Percentiles rank a stretch among this genome's conserved stretches.
Evolutionary conservation across 768 basidiomycete species (phyloP).

Genomic region (Kwoniella dendrophila): DNA sequence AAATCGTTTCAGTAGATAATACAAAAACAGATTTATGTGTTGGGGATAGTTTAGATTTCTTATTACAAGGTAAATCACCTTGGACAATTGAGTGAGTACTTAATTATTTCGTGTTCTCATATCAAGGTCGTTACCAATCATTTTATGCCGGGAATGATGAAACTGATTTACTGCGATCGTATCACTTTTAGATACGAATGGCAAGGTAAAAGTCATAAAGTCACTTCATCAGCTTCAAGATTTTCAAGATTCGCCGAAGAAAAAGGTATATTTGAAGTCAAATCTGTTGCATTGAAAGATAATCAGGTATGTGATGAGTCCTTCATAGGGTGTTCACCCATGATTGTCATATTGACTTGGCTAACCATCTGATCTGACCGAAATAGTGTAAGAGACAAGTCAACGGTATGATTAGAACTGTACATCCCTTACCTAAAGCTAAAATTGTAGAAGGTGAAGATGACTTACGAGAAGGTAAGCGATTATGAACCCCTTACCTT

Average conservation of each 20-base stretch:
- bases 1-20: conserved; percentile 80
- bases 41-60: conserved; percentile 85
- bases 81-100: conserved; percentile 71
- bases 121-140: too few species aligned
- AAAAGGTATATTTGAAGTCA: conserved; percentile 79
- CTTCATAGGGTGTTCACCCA: neutral
- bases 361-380: too few species aligned
- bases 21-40: conserved; percentile 83
- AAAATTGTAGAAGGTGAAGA: conserved; percentile 86
- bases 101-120: too few species aligned
- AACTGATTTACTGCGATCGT: neutral
- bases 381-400: conserved; percentile 68
- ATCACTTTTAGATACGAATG: conserved; percentile 71
- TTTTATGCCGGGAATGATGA: too few species aligned
- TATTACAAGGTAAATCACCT: conserved; percentile 88
- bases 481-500: too few species aligned
- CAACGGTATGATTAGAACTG: conserved; percentile 69
- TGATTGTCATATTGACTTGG: neutral
- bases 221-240: conserved; percentile 75
- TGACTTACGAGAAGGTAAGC: conserved; percentile 83
- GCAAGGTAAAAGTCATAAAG: conserved; percentile 71
- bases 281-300: conserved; percentile 87
- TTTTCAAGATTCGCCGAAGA: conserved; percentile 83
- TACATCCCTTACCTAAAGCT: conserved; percentile 84
- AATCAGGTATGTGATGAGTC: conserved; percentile 65